Evolutionary conservation across 148 eudicot species (phyloP).

Genomic region (Heliamphora exappendiculata): DNA sequence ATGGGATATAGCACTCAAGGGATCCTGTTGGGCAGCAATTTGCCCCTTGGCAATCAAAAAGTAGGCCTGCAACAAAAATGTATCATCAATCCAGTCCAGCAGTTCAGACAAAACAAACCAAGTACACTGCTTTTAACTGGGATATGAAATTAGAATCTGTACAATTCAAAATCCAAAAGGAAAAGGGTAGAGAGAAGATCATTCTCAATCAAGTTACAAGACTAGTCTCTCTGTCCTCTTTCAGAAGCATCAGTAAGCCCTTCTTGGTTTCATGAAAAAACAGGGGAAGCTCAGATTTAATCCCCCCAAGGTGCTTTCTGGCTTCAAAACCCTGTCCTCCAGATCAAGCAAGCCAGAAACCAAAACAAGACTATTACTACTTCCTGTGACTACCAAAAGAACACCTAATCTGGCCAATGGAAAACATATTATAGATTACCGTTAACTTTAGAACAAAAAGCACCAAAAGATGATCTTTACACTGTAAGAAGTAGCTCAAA

Average conservation of each 20-base stretch:
- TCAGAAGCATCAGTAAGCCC: background rate
- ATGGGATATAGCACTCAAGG: too few relatives aligned
- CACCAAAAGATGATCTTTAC: conserved; percentile 2
- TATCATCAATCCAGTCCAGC: background rate
- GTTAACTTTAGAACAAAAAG: background rate
- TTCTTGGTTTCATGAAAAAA: background rate
- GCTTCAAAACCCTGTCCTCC: background rate
- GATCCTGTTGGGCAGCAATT: too few relatives aligned
- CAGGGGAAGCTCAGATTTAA: too few relatives aligned
- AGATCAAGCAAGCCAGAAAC: background rate
- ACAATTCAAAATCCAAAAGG: background rate
- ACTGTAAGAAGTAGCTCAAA: conserved; percentile 7
- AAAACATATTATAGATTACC: background rate
- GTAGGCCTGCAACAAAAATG: background rate
- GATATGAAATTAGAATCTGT: background rate
- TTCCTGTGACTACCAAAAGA: background rate
- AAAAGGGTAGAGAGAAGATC: background rate
- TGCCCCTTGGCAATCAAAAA: background rate
- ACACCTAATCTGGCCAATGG: background rate
- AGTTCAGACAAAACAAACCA: background rate
- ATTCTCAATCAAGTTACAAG: background rate
- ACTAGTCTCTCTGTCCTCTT: background rate
- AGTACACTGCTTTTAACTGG: background rate
- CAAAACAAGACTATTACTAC: background rate
- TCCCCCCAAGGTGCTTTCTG: too few relatives aligned